Evolutionary conservation across 2,329 filamentous ascomycete genomes (phyloP).

Genomic region (Nigrospora oryzae): DNA sequence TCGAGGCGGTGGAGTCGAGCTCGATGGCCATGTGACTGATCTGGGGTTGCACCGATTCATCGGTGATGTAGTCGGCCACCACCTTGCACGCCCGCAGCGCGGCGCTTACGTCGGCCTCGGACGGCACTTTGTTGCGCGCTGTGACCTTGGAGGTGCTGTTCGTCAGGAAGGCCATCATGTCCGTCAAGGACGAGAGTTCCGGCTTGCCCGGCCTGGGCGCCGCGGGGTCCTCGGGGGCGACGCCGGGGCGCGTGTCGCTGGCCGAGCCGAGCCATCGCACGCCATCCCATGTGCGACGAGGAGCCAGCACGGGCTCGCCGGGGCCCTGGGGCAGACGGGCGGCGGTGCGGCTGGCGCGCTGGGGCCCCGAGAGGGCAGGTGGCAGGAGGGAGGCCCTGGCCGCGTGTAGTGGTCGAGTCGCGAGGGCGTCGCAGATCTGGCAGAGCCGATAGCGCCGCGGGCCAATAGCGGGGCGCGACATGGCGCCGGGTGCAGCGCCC

Average conservation of each 20-base stretch:
- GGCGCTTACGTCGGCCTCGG: slow-evolving; percentile 17
- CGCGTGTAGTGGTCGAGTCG: slow-evolving; percentile 10
- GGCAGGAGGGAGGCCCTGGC: slow-evolving; percentile 11
- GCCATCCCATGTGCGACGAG: no score
- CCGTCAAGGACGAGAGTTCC: slow-evolving; percentile 14
- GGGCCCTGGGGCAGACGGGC: no score
- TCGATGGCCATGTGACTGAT: slow-evolving; percentile 19
- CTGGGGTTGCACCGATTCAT: slow-evolving; percentile 19
- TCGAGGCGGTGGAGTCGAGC: slow-evolving; percentile 26
- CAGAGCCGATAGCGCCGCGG: slow-evolving; percentile 7
- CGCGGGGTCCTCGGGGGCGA: no score
- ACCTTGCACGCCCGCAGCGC: slow-evolving; percentile 18
- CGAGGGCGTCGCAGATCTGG: slow-evolving; percentile 22
- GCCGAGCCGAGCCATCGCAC: no score
- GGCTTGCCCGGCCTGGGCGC: background rate
- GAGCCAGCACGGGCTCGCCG: no score
- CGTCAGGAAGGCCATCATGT: slow-evolving; percentile 18
- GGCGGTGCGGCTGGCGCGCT: background rate
- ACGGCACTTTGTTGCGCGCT: slow-evolving; percentile 10
- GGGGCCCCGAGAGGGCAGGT: slow-evolving; percentile 19
- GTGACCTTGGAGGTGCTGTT: slow-evolving; percentile 14
- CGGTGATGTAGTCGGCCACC: slow-evolving; percentile 19
- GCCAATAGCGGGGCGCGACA: no score
- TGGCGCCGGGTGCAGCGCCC: no score
- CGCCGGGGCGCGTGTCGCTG: no score